Conservation (phyloP, 1,284 basidiomycete genomes). For the Fomitopsis schrenkii region DNA sequence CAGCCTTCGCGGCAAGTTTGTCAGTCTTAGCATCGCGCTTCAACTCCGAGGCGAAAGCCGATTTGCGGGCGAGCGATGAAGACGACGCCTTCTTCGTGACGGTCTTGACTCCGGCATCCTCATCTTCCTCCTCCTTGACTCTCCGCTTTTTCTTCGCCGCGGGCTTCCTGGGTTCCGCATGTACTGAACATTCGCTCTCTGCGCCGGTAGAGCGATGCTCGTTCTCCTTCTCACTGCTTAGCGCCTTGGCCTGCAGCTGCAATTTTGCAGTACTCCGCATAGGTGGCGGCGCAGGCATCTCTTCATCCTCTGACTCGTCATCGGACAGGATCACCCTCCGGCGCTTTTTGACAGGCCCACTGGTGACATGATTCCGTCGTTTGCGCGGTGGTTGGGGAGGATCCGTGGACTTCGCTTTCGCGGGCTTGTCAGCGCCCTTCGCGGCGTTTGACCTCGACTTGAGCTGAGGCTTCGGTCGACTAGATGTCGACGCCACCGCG, state of each 20-base stretch:
- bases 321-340: slow-evolving; percentile 14
- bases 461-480: background rate
- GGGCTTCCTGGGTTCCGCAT: slow-evolving; percentile 1
- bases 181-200: background rate
- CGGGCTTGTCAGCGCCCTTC: background rate
- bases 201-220: background rate
- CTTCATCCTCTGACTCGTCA: slow-evolving; percentile 11
- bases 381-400: background rate
- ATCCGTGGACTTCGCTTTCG: background rate
- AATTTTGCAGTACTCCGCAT: background rate
- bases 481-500: background rate
- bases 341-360: slow-evolving; percentile 11
- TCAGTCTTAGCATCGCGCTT: background rate
- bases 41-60: background rate
- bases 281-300: background rate
- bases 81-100: background rate
- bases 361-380: background rate
- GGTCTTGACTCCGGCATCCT: background rate
- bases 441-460: background rate
- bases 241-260: background rate
- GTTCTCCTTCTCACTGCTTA: slow-evolving; percentile 6
- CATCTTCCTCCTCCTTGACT: background rate
- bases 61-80: background rate
- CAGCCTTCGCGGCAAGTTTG: background rate
- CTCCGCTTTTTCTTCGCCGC: slow-evolving; percentile 7